phyloP scores from a whole-genome alignment of 441 rosid species.

The Erysimum cheiri region DNA sequence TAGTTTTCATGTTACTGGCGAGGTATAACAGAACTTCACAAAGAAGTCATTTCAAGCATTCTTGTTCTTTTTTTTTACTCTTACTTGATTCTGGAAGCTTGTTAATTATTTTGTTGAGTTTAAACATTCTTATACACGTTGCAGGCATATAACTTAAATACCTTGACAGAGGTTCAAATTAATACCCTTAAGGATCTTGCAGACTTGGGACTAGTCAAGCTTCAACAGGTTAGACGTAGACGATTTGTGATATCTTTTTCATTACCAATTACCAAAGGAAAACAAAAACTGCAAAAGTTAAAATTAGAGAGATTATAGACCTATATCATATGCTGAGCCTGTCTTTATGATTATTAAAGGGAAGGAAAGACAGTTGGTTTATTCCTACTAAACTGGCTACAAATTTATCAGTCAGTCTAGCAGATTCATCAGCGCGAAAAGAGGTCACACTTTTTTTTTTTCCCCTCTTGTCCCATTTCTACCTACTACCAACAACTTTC shows the following conservation, averaged over 20 bases:
- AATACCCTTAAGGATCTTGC: conserved; percentile 83
- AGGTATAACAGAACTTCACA: conserved; percentile 55
- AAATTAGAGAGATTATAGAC: conserved; percentile 15
- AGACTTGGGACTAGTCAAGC: conserved; percentile 95
- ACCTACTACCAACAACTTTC: conserved; percentile 4
- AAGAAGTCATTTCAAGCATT: neutral
- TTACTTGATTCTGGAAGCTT: conserved; percentile 17
- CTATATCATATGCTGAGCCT: conserved; percentile 14
- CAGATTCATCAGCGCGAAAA: conserved; percentile 88
- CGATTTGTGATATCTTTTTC: conserved; percentile 30
- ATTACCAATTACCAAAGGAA: conserved; percentile 2
- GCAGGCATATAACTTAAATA: conserved; percentile 88
- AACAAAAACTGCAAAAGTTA: neutral
- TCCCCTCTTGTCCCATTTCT: conserved; percentile 13
- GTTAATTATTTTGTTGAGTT: conserved; percentile 8
- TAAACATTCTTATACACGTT: conserved; percentile 14
- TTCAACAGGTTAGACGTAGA: conserved; percentile 83
- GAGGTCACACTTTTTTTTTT: conserved; percentile 54
- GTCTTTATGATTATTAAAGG: conserved; percentile 55
- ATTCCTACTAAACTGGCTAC: conserved; percentile 94
- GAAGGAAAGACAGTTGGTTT: conserved; percentile 97
- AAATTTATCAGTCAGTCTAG: conserved; percentile 85
- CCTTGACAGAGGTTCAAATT: conserved; percentile 77
- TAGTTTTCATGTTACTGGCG: conserved; percentile 89
- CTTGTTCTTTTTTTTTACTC: conserved; percentile 18